Evolutionary conservation across 495 filamentous ascomycete genomes (phyloP).

Genomic region (Podospora comata): DNA sequence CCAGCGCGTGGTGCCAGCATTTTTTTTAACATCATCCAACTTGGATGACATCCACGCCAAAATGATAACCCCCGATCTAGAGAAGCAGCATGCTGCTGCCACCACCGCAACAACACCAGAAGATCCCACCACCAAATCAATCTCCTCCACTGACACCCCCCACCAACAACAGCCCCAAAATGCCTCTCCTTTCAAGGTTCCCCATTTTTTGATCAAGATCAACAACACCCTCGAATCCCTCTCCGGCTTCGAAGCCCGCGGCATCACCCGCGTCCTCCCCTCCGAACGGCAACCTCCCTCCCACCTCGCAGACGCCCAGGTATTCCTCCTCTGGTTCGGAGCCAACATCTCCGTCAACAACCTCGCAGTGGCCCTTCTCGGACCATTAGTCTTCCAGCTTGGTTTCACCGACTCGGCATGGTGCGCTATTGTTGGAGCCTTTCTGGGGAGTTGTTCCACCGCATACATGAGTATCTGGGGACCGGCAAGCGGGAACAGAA

Average conservation of each 20-base stretch:
- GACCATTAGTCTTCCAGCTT: slow-evolving; percentile 63
- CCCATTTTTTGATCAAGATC: slow-evolving; percentile 14
- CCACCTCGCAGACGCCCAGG: slow-evolving; percentile 60
- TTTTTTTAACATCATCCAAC: background rate
- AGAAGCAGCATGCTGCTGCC: background rate
- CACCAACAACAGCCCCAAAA: background rate
- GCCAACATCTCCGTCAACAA: slow-evolving; percentile 77
- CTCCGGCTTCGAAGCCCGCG: slow-evolving; percentile 60
- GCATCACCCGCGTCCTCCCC: slow-evolving; percentile 64
- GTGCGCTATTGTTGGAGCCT: slow-evolving; percentile 61
- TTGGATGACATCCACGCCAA: background rate
- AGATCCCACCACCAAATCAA: slow-evolving; percentile 3
- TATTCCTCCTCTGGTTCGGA: slow-evolving; percentile 67
- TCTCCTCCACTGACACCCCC: background rate
- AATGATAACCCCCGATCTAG: background rate
- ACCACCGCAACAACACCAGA: background rate
- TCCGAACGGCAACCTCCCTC: slow-evolving; percentile 59
- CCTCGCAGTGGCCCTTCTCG: slow-evolving; percentile 70
- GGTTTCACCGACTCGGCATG: slow-evolving; percentile 65
- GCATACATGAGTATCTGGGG: slow-evolving; percentile 74
- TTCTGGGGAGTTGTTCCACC: slow-evolving; percentile 57
- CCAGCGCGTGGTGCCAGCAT: background rate
- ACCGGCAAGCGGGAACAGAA: slow-evolving; percentile 62
- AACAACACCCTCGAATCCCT: slow-evolving; percentile 37
- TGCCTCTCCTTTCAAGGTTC: background rate